phyloP scores from a whole-genome alignment of 768 basidiomycete genomes.

The Sutorius australiensis region DNA sequence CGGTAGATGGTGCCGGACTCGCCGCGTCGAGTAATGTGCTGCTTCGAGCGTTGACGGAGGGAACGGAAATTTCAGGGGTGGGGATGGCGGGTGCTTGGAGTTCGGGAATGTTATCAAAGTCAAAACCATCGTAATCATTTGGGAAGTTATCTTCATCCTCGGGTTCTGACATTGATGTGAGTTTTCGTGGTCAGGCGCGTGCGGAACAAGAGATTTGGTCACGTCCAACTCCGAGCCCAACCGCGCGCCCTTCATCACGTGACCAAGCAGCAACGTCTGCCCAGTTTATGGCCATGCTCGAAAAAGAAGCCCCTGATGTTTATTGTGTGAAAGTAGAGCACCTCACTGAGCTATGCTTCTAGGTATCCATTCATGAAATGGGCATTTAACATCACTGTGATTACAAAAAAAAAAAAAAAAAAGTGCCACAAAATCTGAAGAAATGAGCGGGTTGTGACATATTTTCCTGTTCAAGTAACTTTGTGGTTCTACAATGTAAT shows the following conservation, averaged over 20 bases:
- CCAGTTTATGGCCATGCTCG: neutral
- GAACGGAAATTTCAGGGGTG: neutral
- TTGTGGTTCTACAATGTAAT: too few species aligned
- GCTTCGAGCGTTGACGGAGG: neutral
- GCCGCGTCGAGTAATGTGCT: neutral
- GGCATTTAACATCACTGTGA: too few species aligned
- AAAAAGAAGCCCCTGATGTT: too few species aligned
- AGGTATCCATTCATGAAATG: too few species aligned
- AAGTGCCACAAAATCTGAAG: too few species aligned
- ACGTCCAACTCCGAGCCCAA: neutral
- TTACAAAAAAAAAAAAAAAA: too few species aligned
- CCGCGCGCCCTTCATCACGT: conserved; percentile 1
- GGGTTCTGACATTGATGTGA: conserved; percentile 21
- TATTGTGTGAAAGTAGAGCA: too few species aligned
- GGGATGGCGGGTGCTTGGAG: conserved; percentile 19
- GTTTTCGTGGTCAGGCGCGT: neutral
- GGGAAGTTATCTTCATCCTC: conserved; percentile 49
- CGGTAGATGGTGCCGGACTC: conserved; percentile 12
- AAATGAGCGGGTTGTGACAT: too few species aligned
- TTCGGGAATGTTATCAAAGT: conserved; percentile 40
- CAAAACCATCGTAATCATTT: conserved; percentile 50
- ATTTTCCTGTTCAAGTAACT: too few species aligned
- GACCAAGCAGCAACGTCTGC: neutral
- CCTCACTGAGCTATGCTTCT: too few species aligned
- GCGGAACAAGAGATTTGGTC: neutral